These are phyloP conservation scores for Thymus quinquecostatus DNA, from an alignment of 257 asterid species.

Conservation along the genomic window DNA sequence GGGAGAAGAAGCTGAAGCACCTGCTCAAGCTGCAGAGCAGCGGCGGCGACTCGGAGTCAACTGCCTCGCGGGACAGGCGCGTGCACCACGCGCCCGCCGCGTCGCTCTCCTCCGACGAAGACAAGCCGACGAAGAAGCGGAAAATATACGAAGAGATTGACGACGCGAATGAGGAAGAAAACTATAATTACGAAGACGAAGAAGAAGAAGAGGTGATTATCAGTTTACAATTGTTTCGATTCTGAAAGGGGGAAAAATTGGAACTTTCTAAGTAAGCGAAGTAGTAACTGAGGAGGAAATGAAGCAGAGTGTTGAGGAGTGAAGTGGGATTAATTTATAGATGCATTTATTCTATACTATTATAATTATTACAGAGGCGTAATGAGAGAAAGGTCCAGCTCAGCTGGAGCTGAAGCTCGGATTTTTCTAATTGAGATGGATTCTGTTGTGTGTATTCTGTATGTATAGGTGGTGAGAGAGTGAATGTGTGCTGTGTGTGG, in stretches of 20 bases:
- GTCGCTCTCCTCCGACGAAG: constrained; percentile 48
- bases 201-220: constrained; percentile 44
- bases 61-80: constrained; percentile 43
- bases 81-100: constrained; percentile 55
- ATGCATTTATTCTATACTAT: constrained; percentile 14
- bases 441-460: constrained; percentile 21
- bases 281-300: constrained; percentile 18
- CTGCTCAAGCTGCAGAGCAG: constrained; percentile 57
- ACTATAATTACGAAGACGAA: constrained; percentile 42
- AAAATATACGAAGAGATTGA: constrained; percentile 50
- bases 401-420: constrained; percentile 38
- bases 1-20: constrained; percentile 83
- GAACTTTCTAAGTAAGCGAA: constrained; percentile 16
- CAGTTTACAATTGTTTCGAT: constrained; percentile 31
- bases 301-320: constrained; percentile 33
- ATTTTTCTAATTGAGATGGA: constrained; percentile 42
- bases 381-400: constrained; percentile 41
- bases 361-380: constrained; percentile 1
- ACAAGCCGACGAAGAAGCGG: constrained; percentile 71
- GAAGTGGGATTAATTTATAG: constrained; percentile 29
- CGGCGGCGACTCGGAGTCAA: constrained; percentile 37
- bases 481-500: constrained; percentile 31
- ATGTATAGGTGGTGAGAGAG: constrained; percentile 24
- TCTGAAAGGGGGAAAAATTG: constrained; percentile 38
- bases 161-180: constrained; percentile 39